Conservation (phyloP, 2,329 filamentous ascomycete genomes). For the Sclerotiophoma versabilis region DNA sequence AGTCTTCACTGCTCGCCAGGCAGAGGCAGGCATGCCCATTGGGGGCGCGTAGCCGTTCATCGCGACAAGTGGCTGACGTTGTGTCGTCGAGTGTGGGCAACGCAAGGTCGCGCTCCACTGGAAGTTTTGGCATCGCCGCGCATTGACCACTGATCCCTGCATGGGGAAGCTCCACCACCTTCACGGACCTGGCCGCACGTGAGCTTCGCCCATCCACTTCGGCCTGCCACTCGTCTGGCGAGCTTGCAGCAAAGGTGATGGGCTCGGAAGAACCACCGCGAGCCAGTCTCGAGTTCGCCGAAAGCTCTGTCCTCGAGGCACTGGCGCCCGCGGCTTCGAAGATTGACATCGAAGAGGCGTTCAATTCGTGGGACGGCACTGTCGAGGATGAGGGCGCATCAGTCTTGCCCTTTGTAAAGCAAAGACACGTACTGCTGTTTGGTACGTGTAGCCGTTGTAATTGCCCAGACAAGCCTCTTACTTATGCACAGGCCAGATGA, state of each 20-base stretch:
- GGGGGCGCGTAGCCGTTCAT: constrained; percentile 67
- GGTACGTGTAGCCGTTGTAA: constrained; percentile 60
- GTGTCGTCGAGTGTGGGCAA: background rate
- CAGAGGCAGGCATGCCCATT: constrained; percentile 49
- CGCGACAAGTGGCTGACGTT: constrained; percentile 16
- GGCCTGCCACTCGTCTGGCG: background rate
- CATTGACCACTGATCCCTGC: constrained; percentile 11
- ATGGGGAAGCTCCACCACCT: constrained; percentile 6
- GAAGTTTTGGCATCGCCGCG: constrained; percentile 15
- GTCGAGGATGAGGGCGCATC: constrained; percentile 54
- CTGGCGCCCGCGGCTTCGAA: constrained; percentile 48
- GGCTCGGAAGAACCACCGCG: constrained; percentile 32
- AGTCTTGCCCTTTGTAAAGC: constrained; percentile 64
- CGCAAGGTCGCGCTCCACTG: background rate
- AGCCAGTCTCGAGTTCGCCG: constrained; percentile 47
- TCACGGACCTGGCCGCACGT: constrained; percentile 28
- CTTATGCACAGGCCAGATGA: constrained; percentile 72
- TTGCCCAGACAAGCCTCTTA: constrained; percentile 56
- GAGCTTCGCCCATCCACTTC: constrained; percentile 10
- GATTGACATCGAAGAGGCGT: constrained; percentile 47
- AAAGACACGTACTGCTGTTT: constrained; percentile 73
- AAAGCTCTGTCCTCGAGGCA: constrained; percentile 49
- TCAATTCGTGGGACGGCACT: constrained; percentile 55
- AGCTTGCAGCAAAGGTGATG: constrained; percentile 15
- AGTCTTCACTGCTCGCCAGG: constrained; percentile 84